These are phyloP conservation scores for Candida anutae DNA, from an alignment of 1,139 yeast genomes.

Conservation along the genomic window DNA sequence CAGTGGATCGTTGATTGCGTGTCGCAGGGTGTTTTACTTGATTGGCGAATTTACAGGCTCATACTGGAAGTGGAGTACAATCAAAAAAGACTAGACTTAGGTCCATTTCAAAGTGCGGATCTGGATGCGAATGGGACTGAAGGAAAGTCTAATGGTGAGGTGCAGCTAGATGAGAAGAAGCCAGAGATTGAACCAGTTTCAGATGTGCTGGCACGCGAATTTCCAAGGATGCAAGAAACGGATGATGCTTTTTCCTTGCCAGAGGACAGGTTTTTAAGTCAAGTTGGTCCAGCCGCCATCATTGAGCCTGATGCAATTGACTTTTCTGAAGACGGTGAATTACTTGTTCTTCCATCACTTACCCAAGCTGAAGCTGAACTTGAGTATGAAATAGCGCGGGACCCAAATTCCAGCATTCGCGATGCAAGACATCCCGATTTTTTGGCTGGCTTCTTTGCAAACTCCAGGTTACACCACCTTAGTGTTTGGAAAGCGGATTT, in stretches of 20 bases:
- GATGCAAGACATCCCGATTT: conserved; percentile 80
- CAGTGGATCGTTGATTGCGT: conserved; percentile 74
- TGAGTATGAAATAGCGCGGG: background rate
- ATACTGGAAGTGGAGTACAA: conserved; percentile 47
- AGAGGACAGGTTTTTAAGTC: no score
- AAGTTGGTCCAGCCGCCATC: background rate
- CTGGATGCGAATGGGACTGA: conserved; percentile 4
- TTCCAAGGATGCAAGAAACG: conserved; percentile 4
- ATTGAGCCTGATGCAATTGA: conserved; percentile 2
- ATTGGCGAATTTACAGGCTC: conserved; percentile 62
- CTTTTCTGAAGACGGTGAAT: conserved; percentile 4
- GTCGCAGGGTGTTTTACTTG: conserved; percentile 34
- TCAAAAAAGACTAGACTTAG: conserved; percentile 35
- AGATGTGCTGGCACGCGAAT: conserved; percentile 3
- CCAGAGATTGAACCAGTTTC: background rate
- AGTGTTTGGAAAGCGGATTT: conserved; percentile 83
- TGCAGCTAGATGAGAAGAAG: conserved; percentile 1
- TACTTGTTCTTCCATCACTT: conserved; percentile 12
- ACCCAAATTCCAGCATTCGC: conserved; percentile 5
- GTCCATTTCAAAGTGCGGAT: conserved; percentile 11
- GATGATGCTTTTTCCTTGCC: no score
- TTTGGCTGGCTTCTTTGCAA: conserved; percentile 59
- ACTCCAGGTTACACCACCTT: conserved; percentile 81
- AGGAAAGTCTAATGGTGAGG: conserved; percentile 3
- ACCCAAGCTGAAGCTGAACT: conserved; percentile 7